These are phyloP conservation scores for Debaryomyces hansenii DNA, from an alignment of 805 yeast genomes.

Conservation along the genomic window DNA sequence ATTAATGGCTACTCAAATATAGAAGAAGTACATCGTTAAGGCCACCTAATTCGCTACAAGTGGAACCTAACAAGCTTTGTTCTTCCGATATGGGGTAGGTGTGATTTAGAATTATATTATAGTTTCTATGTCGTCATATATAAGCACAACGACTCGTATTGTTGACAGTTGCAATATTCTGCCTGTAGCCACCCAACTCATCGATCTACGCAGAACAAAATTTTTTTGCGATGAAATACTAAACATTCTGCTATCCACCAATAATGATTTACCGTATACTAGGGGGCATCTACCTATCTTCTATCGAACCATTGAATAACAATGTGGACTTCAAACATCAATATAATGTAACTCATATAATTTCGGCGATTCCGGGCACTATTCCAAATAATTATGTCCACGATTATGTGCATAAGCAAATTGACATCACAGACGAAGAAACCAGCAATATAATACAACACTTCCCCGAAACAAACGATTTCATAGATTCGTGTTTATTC, in stretches of 20 bases:
- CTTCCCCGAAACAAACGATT: conserved; percentile 60
- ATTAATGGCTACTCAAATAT: too few species aligned
- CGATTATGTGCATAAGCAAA: conserved; percentile 53
- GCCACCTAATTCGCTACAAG: too few species aligned
- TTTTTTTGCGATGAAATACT: neutral
- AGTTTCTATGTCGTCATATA: too few species aligned
- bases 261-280: conserved; percentile 36
- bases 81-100: too few species aligned
- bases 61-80: too few species aligned
- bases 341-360: conserved; percentile 64
- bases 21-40: too few species aligned
- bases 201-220: too few species aligned
- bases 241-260: neutral
- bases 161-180: too few species aligned
- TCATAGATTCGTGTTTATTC: conserved; percentile 65
- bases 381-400: conserved; percentile 52
- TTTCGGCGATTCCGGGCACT: conserved; percentile 67
- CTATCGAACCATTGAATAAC: conserved; percentile 62
- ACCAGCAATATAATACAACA: conserved; percentile 62
- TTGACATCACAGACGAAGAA: conserved; percentile 73
- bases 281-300: conserved; percentile 79
- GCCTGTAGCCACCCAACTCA: too few species aligned
- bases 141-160: too few species aligned
- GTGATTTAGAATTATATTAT: too few species aligned
- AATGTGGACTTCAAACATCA: conserved; percentile 50